Evolutionary conservation across 2,329 filamentous ascomycete species (phyloP), one percentile per base, ranked within the genome.

Genomic region (Albophoma yamanashiensis): DNA sequence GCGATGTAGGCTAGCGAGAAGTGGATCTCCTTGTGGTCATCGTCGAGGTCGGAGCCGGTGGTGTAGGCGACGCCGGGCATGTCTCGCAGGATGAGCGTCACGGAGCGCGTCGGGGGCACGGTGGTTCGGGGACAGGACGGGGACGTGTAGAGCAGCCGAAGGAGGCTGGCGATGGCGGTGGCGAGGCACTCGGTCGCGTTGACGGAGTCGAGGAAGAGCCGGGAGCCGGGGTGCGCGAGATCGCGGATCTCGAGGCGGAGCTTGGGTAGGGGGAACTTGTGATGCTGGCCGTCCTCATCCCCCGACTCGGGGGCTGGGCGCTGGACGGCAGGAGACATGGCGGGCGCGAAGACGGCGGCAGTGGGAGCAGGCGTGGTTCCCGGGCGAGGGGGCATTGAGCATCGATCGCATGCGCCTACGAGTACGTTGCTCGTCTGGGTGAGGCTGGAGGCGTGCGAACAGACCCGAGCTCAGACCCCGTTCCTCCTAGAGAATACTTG

Each of bases 1-100:
- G 76, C 68, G 65, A 96, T 85, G 76, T 97, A 96, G 55, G 81
- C 76, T 1, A 93, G 83, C 20, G 86, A 92, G 73, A 97, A 81
- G 75, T 97, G 91, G 63, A 97, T 94, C 72, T 96, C 92, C 70
- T 97, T 97, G 78, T 96, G 91, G 69, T 94, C 89, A 62, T 80
- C 66, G 74, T 96, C 92, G 14, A 95, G 81, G 45, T 92, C 88
- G 12, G 79, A 83, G 63, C 91, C 89, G 0, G 84, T 91, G 1
- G 93, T 97, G 76, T 97, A 96, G 25, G 93, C 93, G 5, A 97
- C 90, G 57, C 93, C 93, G 56, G 77, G 79, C 83, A 96, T 92
- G 64, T 85, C 79, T 38, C 89, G 85, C 5, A 97, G 78, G 62
- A 96, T 80, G 42, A 97, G 76, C 0, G 92, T 97, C 22, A 97